Percentiles rank a stretch among this genome's conserved stretches.
Evolutionary conservation across 2,329 filamentous ascomycete genomes (phyloP).

Genomic region (Paraphoma sp.): DNA sequence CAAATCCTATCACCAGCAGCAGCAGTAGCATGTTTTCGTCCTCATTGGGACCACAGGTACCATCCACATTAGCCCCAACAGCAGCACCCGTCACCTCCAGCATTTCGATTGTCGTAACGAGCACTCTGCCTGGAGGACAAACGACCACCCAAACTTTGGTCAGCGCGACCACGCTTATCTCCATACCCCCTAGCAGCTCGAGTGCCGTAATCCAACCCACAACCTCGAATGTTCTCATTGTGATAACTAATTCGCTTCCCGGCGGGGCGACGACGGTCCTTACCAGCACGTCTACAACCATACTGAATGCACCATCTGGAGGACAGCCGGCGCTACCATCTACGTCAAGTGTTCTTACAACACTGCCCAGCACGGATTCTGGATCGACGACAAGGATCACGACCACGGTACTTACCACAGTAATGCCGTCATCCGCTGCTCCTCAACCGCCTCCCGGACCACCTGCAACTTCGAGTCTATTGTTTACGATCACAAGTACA

Average conservation of each 20-base stretch:
- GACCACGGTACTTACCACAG: too few species aligned
- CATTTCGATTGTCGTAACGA: conserved; percentile 2
- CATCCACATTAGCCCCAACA: neutral
- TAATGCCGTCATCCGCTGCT: too few species aligned
- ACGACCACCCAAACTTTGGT: neutral
- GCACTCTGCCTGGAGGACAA: conserved; percentile 1
- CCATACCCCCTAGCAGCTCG: neutral
- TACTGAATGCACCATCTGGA: too few species aligned
- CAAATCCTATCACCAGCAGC: neutral
- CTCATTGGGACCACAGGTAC: neutral
- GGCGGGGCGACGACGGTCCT: neutral
- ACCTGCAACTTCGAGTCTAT: neutral
- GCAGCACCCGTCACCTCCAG: neutral
- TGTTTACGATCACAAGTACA: neutral
- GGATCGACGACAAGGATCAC: too few species aligned
- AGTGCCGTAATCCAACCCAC: neutral
- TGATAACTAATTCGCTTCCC: neutral
- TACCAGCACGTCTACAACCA: neutral
- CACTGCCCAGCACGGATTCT: too few species aligned
- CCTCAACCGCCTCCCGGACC: too few species aligned
- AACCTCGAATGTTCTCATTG: neutral
- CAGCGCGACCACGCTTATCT: neutral
- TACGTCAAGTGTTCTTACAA: too few species aligned
- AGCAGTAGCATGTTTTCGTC: neutral
- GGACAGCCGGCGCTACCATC: neutral